Percentiles rank a stretch among this genome's conserved stretches.
Evolutionary conservation across 1,139 yeast species (phyloP).

Genomic region (Magnusiomyces suaveolens): DNA sequence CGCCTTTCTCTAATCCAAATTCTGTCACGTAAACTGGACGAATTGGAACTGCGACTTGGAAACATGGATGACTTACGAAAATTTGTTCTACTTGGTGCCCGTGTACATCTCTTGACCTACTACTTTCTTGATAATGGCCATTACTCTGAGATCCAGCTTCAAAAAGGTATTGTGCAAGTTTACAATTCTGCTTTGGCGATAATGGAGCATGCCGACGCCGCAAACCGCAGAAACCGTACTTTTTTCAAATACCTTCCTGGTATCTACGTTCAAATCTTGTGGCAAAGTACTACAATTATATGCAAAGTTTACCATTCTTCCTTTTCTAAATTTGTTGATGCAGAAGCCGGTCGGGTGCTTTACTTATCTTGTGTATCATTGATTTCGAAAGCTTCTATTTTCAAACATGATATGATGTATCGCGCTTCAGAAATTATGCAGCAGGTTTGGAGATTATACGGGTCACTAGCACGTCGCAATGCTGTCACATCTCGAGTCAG

Average conservation of each 20-base stretch:
- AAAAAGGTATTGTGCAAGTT: slow-evolving; percentile 64
- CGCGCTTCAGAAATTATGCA: slow-evolving; percentile 90
- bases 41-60: slow-evolving; percentile 49
- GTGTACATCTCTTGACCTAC: slow-evolving; percentile 72
- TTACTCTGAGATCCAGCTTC: slow-evolving; percentile 48
- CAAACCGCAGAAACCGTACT: slow-evolving; percentile 49
- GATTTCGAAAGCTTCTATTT: slow-evolving; percentile 69
- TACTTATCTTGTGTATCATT: slow-evolving; percentile 62
- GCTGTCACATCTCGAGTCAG: slow-evolving; percentile 32
- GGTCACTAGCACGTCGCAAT: slow-evolving; percentile 33
- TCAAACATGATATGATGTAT: slow-evolving; percentile 86
- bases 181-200: slow-evolving; percentile 71
- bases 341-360: slow-evolving; percentile 59
- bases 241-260: slow-evolving; percentile 77
- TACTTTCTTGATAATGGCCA: slow-evolving; percentile 51
- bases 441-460: slow-evolving; percentile 84
- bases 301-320: slow-evolving; percentile 72
- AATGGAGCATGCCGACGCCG: slow-evolving; percentile 53
- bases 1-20: slow-evolving; percentile 65
- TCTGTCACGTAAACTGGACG: slow-evolving; percentile 61
- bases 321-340: slow-evolving; percentile 54
- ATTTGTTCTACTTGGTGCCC: slow-evolving; percentile 58
- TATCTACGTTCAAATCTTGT: slow-evolving; percentile 64
- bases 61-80: slow-evolving; percentile 53
- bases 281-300: slow-evolving; percentile 88